A percentile compares a stretch with the other conserved stretches of the same genome.
These are phyloP conservation scores for Ophidiomyces ophidiicola DNA, from an alignment of 2,329 filamentous ascomycete species.

Conservation along the genomic window DNA sequence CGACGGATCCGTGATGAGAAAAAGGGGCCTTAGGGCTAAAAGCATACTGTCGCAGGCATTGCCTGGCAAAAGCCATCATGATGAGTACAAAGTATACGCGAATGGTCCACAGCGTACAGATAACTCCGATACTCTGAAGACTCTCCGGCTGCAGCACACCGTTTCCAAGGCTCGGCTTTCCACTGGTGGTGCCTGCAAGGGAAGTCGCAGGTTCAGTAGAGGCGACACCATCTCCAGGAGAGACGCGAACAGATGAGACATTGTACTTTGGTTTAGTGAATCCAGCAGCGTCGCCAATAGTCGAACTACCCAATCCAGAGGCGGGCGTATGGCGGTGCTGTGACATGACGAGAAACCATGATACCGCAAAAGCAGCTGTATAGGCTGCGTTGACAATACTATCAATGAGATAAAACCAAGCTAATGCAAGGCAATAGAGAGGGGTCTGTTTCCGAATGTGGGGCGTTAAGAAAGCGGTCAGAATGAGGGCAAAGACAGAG, in stretches of 20 bases:
- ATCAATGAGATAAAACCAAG: conserved; percentile 76
- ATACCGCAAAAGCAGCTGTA: conserved; percentile 67
- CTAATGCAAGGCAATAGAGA: conserved; percentile 66
- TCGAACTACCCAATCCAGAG: conserved; percentile 41
- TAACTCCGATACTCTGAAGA: conserved; percentile 65
- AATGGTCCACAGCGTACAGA: conserved; percentile 60
- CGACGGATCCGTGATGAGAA: conserved; percentile 14
- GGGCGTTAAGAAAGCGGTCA: conserved; percentile 59
- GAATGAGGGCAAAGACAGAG: conserved; percentile 57
- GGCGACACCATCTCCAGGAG: conserved; percentile 43
- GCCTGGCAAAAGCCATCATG: conserved; percentile 69
- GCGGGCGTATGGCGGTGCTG: conserved; percentile 40
- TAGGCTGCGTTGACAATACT: conserved; percentile 69
- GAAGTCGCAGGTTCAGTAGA: conserved; percentile 23
- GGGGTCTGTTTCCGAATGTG: conserved; percentile 69
- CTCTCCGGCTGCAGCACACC: conserved; percentile 54
- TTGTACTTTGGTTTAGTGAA: conserved; percentile 54
- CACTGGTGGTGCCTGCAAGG: conserved; percentile 24
- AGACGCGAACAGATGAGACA: conserved; percentile 45
- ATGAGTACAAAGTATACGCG: conserved; percentile 75
- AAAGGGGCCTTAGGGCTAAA: conserved; percentile 35
- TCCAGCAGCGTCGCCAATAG: conserved; percentile 50
- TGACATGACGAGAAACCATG: conserved; percentile 71
- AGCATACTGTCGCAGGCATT: conserved; percentile 59
- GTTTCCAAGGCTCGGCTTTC: conserved; percentile 44